Conservation (phyloP, 2,329 filamentous ascomycete species). For the Cordyceps javanica region DNA sequence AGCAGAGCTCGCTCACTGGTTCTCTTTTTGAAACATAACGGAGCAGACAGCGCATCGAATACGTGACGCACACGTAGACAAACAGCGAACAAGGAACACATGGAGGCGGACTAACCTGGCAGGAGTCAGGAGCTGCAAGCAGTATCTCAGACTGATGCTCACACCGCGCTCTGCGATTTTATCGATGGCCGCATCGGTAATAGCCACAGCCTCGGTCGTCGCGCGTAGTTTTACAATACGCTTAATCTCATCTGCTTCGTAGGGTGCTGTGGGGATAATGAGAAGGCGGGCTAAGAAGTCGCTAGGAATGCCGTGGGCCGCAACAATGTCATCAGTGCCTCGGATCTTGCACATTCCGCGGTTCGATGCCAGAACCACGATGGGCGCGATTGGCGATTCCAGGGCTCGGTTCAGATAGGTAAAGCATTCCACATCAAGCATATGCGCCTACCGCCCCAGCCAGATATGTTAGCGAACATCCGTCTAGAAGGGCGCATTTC, state of each 20-base stretch:
- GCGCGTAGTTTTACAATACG: slow-evolving; percentile 82
- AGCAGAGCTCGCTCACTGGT: not conserved
- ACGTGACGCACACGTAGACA: not conserved
- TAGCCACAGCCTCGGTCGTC: slow-evolving; percentile 70
- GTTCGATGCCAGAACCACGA: slow-evolving; percentile 96
- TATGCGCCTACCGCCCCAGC: slow-evolving; percentile 67
- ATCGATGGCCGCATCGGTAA: slow-evolving; percentile 77
- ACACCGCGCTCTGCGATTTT: slow-evolving; percentile 83
- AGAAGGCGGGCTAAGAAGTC: slow-evolving; percentile 91
- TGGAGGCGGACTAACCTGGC: slow-evolving; percentile 51
- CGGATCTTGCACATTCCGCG: slow-evolving; percentile 89
- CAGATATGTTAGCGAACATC: slow-evolving; percentile 13
- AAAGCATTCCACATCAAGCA: slow-evolving; percentile 99
- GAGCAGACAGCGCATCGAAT: slow-evolving; percentile 2
- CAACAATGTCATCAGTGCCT: slow-evolving; percentile 73
- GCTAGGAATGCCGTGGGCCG: slow-evolving; percentile 87
- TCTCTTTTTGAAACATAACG: not conserved
- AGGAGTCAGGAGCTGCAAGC: slow-evolving; percentile 83
- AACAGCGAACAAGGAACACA: slow-evolving; percentile 7
- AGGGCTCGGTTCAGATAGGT: slow-evolving; percentile 98
- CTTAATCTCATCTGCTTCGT: slow-evolving; percentile 83
- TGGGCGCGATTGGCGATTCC: slow-evolving; percentile 88
- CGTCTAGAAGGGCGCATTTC: not conserved
- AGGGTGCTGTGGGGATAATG: slow-evolving; percentile 91
- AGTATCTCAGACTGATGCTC: slow-evolving; percentile 85